Evolutionary conservation across 2,329 filamentous ascomycete genomes (phyloP).

Genomic region (Fusarium sp.): DNA sequence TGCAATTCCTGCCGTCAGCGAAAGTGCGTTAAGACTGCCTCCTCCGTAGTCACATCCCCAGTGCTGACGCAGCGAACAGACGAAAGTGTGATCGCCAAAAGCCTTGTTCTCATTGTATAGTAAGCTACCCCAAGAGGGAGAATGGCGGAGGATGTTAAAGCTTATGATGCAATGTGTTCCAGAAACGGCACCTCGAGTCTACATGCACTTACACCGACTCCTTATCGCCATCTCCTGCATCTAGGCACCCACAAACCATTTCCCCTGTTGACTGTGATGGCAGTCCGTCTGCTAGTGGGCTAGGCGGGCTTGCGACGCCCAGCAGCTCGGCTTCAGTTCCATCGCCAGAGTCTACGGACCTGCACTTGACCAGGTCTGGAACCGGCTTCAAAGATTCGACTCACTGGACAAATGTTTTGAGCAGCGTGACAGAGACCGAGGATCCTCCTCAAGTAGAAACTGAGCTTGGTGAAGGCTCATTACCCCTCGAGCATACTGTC

Average conservation of each 20-base stretch:
- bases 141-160: background rate
- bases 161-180: background rate
- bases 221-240: background rate
- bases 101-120: background rate
- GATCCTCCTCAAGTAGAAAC: background rate
- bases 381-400: background rate
- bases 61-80: background rate
- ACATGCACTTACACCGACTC: background rate
- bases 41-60: background rate
- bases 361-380: background rate
- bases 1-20: background rate
- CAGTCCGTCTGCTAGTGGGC: background rate
- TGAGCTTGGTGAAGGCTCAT: background rate
- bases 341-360: background rate
- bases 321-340: background rate
- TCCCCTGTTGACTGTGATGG: background rate
- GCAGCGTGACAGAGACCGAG: background rate
- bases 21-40: background rate
- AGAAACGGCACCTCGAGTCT: background rate
- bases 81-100: background rate
- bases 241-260: background rate
- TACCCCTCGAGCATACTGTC: background rate
- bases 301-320: background rate
- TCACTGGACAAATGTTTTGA: background rate
- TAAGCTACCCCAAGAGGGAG: fast-evolving